Base-by-base conservation (phyloP, 176 grass and related monocot genomes). In the Phoenix dactylifera region DNA sequence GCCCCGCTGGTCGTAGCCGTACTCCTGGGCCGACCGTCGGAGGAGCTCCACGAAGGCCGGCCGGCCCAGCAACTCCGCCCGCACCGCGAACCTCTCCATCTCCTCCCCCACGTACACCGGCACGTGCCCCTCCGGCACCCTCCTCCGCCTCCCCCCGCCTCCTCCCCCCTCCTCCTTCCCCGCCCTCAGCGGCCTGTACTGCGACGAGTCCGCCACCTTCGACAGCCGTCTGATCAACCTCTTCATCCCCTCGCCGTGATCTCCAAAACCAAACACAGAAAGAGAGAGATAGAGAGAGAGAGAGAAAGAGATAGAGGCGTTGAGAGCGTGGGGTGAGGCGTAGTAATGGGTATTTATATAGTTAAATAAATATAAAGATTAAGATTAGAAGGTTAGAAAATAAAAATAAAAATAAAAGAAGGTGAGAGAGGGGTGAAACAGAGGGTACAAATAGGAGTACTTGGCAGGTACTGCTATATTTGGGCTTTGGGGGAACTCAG, bases 21-120 rank as follows among this genome's bases (percentile, higher is more conserved):
- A 68, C 65, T 68, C 65, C 28, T 68, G 65, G 18, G 65, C 65
- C n/a, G 65, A 68, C n/a, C 52, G 26, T 0, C 52, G 65, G n/a
- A 68, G 65, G 12, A 68, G 65, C 10, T 68, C 65, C 18, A 68
- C 26, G 65, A 68, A 68, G 26, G 65, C 65, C 26, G 65, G 65
- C 0, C 52, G 52, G 9, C 65, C 65, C 9, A 68, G 65, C 4
- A 68, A 18, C 26, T 68, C 65, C n/a, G 65, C 65, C 52, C 52
- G 65, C 16, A 68, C 65, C n/a, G 65, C 52, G 14, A 68, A 68
- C 52, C 65, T 28, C 65, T 68, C 65, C 65, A 68, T 68, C 65
- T 68, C 65, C 65, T 68, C 65, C 12, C 65, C 65, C 7, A 68
- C 65, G 65, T 52, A 68, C n/a, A 68, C 52, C 7, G 65, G 65